Conservation (phyloP, 108 stramenopile genomes). For the Nannochloropsis granulata region DNA sequence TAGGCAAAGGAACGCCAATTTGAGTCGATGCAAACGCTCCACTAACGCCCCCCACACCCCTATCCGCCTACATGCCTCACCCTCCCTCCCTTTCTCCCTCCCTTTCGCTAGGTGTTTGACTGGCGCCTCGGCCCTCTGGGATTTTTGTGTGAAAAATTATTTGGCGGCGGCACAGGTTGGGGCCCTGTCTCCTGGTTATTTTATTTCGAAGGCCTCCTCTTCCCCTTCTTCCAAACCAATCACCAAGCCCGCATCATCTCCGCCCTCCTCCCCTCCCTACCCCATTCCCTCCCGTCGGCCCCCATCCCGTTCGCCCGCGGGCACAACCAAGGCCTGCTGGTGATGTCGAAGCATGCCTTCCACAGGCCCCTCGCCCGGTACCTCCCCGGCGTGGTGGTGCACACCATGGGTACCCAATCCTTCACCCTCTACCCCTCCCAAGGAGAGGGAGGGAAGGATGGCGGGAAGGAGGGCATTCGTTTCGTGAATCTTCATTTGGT, state of each 20-base stretch:
- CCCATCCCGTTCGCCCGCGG: neutral
- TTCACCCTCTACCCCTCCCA: neutral
- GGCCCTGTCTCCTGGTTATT: neutral
- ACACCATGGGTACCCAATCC: neutral
- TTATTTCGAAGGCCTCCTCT: neutral
- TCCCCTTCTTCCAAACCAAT: neutral
- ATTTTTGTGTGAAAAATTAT: neutral
- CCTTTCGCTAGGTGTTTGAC: neutral
- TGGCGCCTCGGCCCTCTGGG: neutral
- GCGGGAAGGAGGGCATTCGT: neutral
- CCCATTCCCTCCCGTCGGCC: neutral
- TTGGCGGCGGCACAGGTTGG: neutral
- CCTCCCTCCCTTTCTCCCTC: neutral
- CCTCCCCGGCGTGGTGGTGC: neutral
- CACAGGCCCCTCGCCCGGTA: neutral
- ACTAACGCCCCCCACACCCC: no score
- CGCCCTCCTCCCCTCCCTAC: neutral
- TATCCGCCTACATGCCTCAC: neutral
- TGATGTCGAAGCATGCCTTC: neutral
- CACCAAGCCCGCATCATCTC: neutral
- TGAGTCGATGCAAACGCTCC: no score
- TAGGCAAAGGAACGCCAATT: no score
- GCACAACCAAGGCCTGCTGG: neutral
- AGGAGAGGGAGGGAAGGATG: neutral
- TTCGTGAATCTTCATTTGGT: neutral